Percentiles rank a stretch among this genome's conserved stretches.
Evolutionary conservation across 1,284 basidiomycete genomes (phyloP).

Genomic region (Porodaedalea pini): DNA sequence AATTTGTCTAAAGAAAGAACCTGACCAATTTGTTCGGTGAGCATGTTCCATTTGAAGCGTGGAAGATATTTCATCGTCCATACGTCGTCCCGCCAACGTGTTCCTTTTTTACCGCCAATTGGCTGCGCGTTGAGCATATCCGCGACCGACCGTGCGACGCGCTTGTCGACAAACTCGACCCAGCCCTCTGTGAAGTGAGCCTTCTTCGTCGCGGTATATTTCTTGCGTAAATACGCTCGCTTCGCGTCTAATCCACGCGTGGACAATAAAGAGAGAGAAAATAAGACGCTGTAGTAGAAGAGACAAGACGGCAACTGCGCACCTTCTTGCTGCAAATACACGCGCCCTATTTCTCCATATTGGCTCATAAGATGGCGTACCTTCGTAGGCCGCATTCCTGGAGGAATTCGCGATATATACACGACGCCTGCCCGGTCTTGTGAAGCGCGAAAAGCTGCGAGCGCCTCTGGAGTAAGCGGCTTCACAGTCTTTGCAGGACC

Average conservation of each 20-base stretch:
- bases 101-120: conserved; percentile 92
- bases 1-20: background rate
- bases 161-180: conserved; percentile 97
- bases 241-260: conserved; percentile 55
- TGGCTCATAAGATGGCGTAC: conserved; percentile 89
- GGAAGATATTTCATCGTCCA: conserved; percentile 99
- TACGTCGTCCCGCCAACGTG: conserved; percentile 91
- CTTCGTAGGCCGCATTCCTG: conserved; percentile 98
- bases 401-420: conserved; percentile 95
- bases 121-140: conserved; percentile 95
- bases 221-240: conserved; percentile 69
- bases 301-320: conserved; percentile 24
- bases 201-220: conserved; percentile 80
- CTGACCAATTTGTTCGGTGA: conserved; percentile 97
- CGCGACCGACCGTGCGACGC: conserved; percentile 85
- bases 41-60: conserved; percentile 98
- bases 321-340: conserved; percentile 89
- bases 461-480: conserved; percentile 66
- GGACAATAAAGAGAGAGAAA: background rate
- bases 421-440: conserved; percentile 79
- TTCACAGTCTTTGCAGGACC: conserved; percentile 60
- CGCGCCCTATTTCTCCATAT: conserved; percentile 79
- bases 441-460: conserved; percentile 65
- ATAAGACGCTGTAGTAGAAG: background rate
- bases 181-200: conserved; percentile 93